Percentiles rank a stretch among this genome's conserved stretches.
Conservation (phyloP, 495 filamentous ascomycete species). For the Hypoxylon lenormandii region DNA sequence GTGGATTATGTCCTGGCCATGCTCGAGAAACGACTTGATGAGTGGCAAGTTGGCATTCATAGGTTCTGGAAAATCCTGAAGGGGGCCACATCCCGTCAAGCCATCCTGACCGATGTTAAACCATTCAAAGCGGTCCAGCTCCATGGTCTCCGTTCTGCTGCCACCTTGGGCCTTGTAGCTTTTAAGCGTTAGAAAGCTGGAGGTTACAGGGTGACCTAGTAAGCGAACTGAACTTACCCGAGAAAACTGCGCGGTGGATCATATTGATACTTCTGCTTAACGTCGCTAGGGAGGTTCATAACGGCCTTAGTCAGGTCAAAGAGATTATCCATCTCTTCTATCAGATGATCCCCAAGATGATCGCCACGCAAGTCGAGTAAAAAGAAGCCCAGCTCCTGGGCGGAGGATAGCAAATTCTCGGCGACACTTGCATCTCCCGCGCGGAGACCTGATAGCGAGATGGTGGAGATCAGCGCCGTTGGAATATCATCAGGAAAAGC, state of each 20-base stretch:
- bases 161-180: neutral
- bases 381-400: slow-evolving; percentile 67
- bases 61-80: neutral
- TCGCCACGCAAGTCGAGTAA: slow-evolving; percentile 65
- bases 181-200: neutral
- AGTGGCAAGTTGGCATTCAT: neutral
- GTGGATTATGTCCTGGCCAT: slow-evolving; percentile 1
- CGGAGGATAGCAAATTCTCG: neutral
- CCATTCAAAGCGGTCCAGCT: slow-evolving; percentile 13
- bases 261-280: neutral
- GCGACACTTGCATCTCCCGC: neutral
- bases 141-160: neutral
- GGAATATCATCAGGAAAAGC: slow-evolving; percentile 65
- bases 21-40: slow-evolving; percentile 5
- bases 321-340: neutral
- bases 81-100: neutral
- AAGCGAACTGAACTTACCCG: neutral
- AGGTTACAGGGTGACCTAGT: no score
- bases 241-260: neutral
- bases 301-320: neutral
- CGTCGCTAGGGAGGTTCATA: neutral
- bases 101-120: slow-evolving; percentile 17
- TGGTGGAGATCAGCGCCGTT: slow-evolving; percentile 64
- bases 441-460: slow-evolving; percentile 54
- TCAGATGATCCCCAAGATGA: slow-evolving; percentile 1